Conservation (phyloP, 345 rosid species). For the Raphanus raphanistrum region DNA sequence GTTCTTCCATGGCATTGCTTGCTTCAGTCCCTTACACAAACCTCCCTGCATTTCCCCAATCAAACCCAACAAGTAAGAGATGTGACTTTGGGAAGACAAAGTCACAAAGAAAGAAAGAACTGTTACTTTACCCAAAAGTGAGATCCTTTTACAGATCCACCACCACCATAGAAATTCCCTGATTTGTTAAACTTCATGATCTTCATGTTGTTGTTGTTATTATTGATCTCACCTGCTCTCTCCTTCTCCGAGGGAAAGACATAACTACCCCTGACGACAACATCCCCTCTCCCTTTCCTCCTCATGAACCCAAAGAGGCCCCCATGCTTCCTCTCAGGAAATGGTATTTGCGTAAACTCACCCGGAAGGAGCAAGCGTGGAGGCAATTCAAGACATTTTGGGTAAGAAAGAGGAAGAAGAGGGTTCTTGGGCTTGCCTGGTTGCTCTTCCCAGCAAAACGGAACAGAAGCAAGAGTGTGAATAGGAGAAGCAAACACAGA, state of each 20-base stretch:
- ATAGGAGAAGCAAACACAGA: conserved; percentile 62
- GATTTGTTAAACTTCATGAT: conserved; percentile 44
- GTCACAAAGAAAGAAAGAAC: conserved; percentile 20
- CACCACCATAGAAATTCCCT: conserved; percentile 44
- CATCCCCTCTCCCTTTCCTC: conserved; percentile 50
- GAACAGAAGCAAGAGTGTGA: conserved; percentile 64
- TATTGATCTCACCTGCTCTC: conserved; percentile 36
- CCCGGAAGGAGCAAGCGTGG: conserved; percentile 53
- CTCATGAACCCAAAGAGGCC: conserved; percentile 51
- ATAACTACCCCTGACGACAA: conserved; percentile 50
- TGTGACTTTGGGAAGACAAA: not conserved
- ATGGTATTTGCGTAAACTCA: conserved; percentile 49
- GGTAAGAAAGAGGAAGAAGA: conserved; percentile 39
- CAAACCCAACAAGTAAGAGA: conserved; percentile 7
- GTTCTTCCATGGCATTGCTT: conserved; percentile 61
- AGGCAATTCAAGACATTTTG: conserved; percentile 59
- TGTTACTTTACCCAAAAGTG: conserved; percentile 66
- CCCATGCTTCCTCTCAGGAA: conserved; percentile 48
- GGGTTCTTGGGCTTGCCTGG: conserved; percentile 78
- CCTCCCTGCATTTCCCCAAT: conserved; percentile 47
- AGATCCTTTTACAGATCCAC: conserved; percentile 44
- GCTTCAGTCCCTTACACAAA: conserved; percentile 68
- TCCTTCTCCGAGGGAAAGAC: conserved; percentile 58
- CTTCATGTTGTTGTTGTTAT: conserved; percentile 25
- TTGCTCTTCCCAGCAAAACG: conserved; percentile 87